phyloP scores from a whole-genome alignment of 371 early-diverging fungal genomes.

The Batkoa obscura region DNA sequence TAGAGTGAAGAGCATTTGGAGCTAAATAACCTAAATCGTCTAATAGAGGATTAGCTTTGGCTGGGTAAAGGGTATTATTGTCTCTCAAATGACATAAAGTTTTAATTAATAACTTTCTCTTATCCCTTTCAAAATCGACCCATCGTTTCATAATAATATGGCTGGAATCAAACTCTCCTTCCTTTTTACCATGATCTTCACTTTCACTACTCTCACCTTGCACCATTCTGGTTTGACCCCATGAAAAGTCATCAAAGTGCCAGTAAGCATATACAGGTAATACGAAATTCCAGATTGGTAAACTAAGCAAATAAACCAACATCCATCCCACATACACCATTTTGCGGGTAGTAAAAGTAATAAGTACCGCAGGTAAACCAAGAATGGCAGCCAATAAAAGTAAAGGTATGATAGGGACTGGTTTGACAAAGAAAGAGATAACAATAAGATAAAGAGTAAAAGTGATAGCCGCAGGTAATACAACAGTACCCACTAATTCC shows the following conservation, averaged over 20 bases:
- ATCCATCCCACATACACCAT: constrained; percentile 89
- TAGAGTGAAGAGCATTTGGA: background rate
- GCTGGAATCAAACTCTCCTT: constrained; percentile 39
- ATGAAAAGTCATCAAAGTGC: constrained; percentile 98
- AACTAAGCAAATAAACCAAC: constrained; percentile 76
- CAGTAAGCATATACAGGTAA: constrained; percentile 96
- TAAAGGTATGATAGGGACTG: constrained; percentile 49
- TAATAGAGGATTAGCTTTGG: background rate
- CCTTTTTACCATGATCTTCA: constrained; percentile 27
- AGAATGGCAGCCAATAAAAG: constrained; percentile 62
- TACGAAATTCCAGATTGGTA: constrained; percentile 97
- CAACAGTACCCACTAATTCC: constrained; percentile 94
- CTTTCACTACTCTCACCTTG: constrained; percentile 31
- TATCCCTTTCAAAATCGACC: constrained; percentile 37
- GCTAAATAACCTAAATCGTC: constrained; percentile 4
- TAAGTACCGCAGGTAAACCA: constrained; percentile 84
- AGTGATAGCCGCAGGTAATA: constrained; percentile 90
- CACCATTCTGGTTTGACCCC: constrained; percentile 94
- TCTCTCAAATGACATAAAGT: constrained; percentile 6
- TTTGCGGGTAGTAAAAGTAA: constrained; percentile 79
- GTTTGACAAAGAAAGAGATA: constrained; percentile 34
- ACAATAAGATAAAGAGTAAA: constrained; percentile 75
- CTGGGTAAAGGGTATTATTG: background rate
- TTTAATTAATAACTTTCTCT: constrained; percentile 13
- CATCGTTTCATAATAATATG: constrained; percentile 44